Evolutionary conservation across 73 alveolate species (phyloP), one percentile per base, ranked within the genome.

Genomic region (Halteria grandinella): DNA sequence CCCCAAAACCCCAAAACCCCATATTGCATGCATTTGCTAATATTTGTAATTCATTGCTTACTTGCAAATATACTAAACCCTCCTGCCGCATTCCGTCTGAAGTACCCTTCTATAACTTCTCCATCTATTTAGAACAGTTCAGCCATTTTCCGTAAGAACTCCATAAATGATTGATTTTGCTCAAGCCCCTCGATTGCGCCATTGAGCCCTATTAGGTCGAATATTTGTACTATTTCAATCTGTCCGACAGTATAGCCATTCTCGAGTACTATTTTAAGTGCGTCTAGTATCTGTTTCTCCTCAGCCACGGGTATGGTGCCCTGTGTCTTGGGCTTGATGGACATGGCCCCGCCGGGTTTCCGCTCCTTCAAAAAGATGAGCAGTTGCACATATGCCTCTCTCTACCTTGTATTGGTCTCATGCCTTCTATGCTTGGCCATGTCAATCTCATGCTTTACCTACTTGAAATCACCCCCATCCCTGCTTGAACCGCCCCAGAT

Each of bases 281-380:
- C 77, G 43, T 60, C 77, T 18, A 60, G 37, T 8, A 60, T 60
- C 24, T 60, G 48, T 40, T 60, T 60, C 34, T 60, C 77, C 27
- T 60, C 77, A 36, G 77, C 77, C 3, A 60, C 58, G 7, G 77
- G 77, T 20, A 60, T 15, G 3, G 44, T 25, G 5, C n/a, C n/a
- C n/a, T n/a, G n/a, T n/a, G n/a, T n/a, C n/a, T n/a, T n/a, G n/a
- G n/a, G n/a, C n/a, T n/a, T n/a, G n/a, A n/a, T n/a, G n/a, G n/a
- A n/a, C n/a, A n/a, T n/a, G n/a, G n/a, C n/a, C n/a, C n/a, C n/a
- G n/a, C n/a, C n/a, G n/a, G n/a, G n/a, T n/a, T 32, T 31, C 24
- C 77, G n/a, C 51, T 60, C 77, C 29, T 60, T 60, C n/a, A 60
- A 1, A 60, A 36, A 60, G 37, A 24, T 33, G n/a, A 60, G 27